Evolutionary conservation across 352 stramenopile genomes (phyloP), one percentile per base, ranked within the genome.

Genomic region (Plasmopara muralis): DNA sequence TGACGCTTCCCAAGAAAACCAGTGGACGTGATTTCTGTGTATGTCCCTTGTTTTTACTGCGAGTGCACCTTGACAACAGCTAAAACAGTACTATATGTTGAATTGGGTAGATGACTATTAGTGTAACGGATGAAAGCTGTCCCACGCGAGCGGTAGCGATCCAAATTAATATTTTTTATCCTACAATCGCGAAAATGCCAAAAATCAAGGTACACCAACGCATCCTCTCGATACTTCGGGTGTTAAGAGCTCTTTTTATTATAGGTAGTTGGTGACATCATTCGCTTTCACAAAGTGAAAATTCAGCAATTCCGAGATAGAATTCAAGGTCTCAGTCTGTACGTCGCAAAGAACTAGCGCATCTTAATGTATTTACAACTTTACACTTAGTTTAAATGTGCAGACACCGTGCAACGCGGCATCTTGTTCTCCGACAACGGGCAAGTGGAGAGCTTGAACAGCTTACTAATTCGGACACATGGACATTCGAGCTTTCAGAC

Each of bases 241-340:
- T 28, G 4, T 16, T 57, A 8, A 47, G 20, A 35, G 38, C 42
- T 15, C 46, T 9, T 41, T 7, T 14, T 6, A 56, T 45, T 34
- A 31, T 45, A 91, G 80, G 74, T 71, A 35, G 72, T 86, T 18
- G 81, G 81, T 35, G 81, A 91, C 44, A 66, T 91, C 37, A 77
- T 91, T 52, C 81, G 81, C 6, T 87, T 91, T 57, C 81, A 91
- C 63, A 79, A 82, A 41, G 57, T 88, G 0, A 60, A 68, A n/a
- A 77, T 91, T 37, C 83, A 89, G 38, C 62, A 70, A 8, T 87
- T 79, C 41, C 60, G 76, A 30, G 66, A 78, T 31, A 70, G 54
- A 28, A 61, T 80, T 5, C 80, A 91, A 60, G 80, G 77, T 5
- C 42, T 88, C 13, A 63, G 63, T 45, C 54, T 52, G 79, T 89